A percentile compares a stretch with the other conserved stretches of the same genome.
These are phyloP conservation scores for Acacia acuminata DNA, from an alignment of 306 rosid species.

Conservation along the genomic window DNA sequence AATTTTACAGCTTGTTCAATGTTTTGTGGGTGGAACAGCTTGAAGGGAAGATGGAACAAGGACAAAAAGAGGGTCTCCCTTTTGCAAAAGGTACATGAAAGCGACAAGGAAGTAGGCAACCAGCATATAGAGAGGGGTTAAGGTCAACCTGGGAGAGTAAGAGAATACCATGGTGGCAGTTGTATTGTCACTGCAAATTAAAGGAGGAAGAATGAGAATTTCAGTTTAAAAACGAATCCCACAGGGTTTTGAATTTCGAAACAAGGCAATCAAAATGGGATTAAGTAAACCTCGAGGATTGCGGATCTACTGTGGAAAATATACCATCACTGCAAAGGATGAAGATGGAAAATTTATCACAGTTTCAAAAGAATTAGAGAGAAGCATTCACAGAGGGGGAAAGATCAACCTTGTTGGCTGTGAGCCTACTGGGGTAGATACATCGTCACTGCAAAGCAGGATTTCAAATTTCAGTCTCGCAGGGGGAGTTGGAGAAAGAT, in stretches of 20 bases:
- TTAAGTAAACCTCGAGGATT: slow-evolving; percentile 49
- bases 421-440: background rate
- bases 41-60: slow-evolving; percentile 9
- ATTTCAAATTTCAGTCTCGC: slow-evolving; percentile 41
- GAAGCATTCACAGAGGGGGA: background rate
- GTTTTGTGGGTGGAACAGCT: background rate
- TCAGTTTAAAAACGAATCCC: slow-evolving; percentile 22
- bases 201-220: slow-evolving; percentile 36
- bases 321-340: slow-evolving; percentile 52
- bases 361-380: background rate
- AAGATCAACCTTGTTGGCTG: slow-evolving; percentile 8
- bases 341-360: slow-evolving; percentile 15
- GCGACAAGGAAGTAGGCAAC: slow-evolving; percentile 27
- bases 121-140: slow-evolving; percentile 39
- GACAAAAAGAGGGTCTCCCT: background rate
- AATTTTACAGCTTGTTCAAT: background rate
- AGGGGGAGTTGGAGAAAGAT: slow-evolving; percentile 28
- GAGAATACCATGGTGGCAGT: slow-evolving; percentile 47
- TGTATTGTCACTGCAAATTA: slow-evolving; percentile 54
- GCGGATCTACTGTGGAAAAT: slow-evolving; percentile 46
- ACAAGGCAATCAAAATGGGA: slow-evolving; percentile 33
- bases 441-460: slow-evolving; percentile 3
- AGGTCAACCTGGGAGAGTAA: slow-evolving; percentile 45
- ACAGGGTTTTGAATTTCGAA: slow-evolving; percentile 26
- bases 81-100: slow-evolving; percentile 35